Evolutionary conservation across 2,329 filamentous ascomycete genomes (phyloP), one percentile per base, ranked within the genome.

Genomic region (Alternaria sp.): DNA sequence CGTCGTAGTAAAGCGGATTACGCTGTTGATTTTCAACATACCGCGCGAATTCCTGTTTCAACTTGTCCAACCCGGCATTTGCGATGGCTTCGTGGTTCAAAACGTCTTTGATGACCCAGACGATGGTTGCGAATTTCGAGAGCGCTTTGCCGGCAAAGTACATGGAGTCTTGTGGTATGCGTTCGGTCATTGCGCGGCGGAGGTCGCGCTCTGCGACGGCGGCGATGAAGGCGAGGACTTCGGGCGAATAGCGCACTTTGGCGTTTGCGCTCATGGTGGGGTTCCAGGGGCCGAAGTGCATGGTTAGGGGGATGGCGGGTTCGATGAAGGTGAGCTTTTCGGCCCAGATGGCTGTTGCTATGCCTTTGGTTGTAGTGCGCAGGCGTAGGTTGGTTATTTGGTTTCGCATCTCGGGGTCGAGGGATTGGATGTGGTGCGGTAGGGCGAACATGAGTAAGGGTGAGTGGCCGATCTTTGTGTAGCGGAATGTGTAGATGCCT

Each of bases 311-410:
- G 65, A 98, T 84, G n/a, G 87, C 80, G 0, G 83, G 79, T 77
- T 98, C 95, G 8, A 88, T 77, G 86, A 97, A 89, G 0, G 89
- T 93, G 91, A 78, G 61, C 13, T 65, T 70, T 2, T 79, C 74
- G 4, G 68, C 91, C 57, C 90, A 80, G 0, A 97, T 86, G 1
- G 90, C 91, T 1, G 87, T 91, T 8, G 91, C 91, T 13, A 88
- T 81, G 11, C 96, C 96, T 81, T 97, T 98, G 19, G 93, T 97
- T 0, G 93, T 91, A 0, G 93, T 95, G 60, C 90, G 87, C 56
- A 98, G 82, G 66, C 87, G 84, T 2, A 96, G 77, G 5, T 82
- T 77, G 3, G 82, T 87, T n/a, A 76, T 30, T 43, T 83, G 74
- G 8, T 83, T 82, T 23, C 83, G 81, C 9, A 88, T 88, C 1